Conservation (phyloP, 1,284 basidiomycete genomes). For the Polyporus tsugae region DNA sequence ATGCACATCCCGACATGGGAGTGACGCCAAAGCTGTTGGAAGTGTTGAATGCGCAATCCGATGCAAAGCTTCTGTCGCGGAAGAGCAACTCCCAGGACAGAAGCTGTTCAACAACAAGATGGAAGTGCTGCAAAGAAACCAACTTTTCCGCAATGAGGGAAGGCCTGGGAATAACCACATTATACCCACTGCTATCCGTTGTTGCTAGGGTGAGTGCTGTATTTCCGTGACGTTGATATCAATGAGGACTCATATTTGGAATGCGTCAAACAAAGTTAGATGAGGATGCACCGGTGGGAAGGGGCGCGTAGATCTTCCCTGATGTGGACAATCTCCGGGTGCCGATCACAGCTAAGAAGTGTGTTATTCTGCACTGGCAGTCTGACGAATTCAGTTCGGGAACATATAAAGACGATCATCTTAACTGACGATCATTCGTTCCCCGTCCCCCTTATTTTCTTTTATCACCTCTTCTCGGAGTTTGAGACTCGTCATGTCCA, state of each 20-base stretch:
- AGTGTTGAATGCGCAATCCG: too few relatives aligned
- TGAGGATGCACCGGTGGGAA: neutral
- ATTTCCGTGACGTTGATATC: neutral
- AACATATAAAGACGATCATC: neutral
- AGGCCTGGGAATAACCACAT: neutral
- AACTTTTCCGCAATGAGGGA: too few relatives aligned
- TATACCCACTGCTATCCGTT: neutral
- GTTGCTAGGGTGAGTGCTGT: neutral
- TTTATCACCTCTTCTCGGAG: neutral
- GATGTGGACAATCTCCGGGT: neutral
- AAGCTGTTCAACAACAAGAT: too few relatives aligned
- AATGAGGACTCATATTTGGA: too few relatives aligned
- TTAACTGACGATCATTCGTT: neutral
- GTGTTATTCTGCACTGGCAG: neutral
- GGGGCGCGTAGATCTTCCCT: neutral
- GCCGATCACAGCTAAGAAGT: neutral
- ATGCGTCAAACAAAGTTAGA: neutral
- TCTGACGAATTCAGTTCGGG: neutral
- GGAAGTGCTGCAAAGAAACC: too few relatives aligned
- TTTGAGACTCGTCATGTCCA: neutral
- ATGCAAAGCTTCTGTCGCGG: too few relatives aligned
- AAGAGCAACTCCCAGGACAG: too few relatives aligned
- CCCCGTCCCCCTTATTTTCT: neutral
- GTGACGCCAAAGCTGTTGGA: neutral
- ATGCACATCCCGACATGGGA: too few relatives aligned